Conservation (phyloP, 306 rosid genomes). For the Dryas alaskensis region DNA sequence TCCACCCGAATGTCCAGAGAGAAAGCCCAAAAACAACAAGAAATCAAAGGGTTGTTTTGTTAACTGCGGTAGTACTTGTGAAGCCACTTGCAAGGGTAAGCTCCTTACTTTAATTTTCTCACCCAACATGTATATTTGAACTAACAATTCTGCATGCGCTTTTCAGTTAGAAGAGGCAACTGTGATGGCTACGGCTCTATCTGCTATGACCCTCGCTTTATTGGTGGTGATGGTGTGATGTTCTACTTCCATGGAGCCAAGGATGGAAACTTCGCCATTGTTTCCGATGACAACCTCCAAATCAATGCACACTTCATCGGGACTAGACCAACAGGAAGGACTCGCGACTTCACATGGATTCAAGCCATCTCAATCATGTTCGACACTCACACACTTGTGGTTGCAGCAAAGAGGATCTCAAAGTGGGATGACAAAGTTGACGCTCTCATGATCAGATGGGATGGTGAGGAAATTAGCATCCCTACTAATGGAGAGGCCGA, state of each 20-base stretch:
- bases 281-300: constrained; percentile 57
- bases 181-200: constrained; percentile 67
- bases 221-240: constrained; percentile 83
- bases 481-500: constrained; percentile 51
- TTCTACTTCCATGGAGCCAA: constrained; percentile 77
- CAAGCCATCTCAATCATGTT: constrained; percentile 65
- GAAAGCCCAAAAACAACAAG: constrained; percentile 72
- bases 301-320: constrained; percentile 73
- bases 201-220: constrained; percentile 73
- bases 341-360: constrained; percentile 78
- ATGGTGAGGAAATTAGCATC: constrained; percentile 34
- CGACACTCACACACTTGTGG: constrained; percentile 55
- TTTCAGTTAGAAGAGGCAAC: constrained; percentile 54
- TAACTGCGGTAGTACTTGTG: constrained; percentile 64
- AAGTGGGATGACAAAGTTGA: constrained; percentile 52
- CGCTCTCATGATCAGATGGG: constrained; percentile 52
- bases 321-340: constrained; percentile 64
- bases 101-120: not conserved
- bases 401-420: constrained; percentile 59
- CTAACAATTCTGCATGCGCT: too few relatives aligned
- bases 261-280: constrained; percentile 61
- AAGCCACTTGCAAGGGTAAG: constrained; percentile 79
- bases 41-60: constrained; percentile 55
- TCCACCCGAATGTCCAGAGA: constrained; percentile 42
- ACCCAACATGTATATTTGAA: too few relatives aligned